Evolutionary conservation across 306 rosid genomes (phyloP).

Genomic region (Pterocarpus santalinus): DNA sequence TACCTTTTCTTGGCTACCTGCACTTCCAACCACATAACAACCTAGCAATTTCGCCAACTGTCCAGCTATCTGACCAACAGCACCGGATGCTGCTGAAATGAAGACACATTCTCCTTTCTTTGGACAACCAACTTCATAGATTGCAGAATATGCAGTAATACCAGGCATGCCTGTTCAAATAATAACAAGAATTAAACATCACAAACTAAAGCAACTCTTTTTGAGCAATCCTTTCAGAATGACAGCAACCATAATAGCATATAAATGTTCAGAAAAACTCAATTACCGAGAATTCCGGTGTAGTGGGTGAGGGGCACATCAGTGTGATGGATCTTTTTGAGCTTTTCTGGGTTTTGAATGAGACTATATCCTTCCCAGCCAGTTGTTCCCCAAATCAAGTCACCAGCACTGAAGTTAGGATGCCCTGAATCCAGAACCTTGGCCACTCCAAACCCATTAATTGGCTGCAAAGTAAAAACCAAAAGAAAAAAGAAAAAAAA

Average conservation of each 20-base stretch:
- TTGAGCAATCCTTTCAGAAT: background rate
- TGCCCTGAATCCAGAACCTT: constrained; percentile 68
- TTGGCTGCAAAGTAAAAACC: constrained; percentile 44
- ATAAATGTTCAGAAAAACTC: background rate
- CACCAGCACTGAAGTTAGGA: constrained; percentile 61
- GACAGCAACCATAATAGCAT: background rate
- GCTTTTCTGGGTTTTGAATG: constrained; percentile 41
- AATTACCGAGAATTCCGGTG: constrained; percentile 74
- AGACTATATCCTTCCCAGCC: constrained; percentile 75
- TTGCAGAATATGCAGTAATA: constrained; percentile 45
- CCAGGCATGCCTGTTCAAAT: constrained; percentile 52
- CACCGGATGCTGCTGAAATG: constrained; percentile 52
- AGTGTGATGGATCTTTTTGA: constrained; percentile 61
- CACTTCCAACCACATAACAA: constrained; percentile 54
- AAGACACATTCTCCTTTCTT: constrained; percentile 48
- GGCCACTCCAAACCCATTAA: constrained; percentile 57
- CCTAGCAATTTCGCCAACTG: constrained; percentile 48
- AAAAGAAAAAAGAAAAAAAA: background rate
- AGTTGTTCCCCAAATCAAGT: constrained; percentile 69
- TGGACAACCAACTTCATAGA: constrained; percentile 34
- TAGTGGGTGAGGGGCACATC: constrained; percentile 75
- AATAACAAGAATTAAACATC: background rate
- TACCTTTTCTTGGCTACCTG: constrained; percentile 49
- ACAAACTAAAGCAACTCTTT: too few relatives aligned
- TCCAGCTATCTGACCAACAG: constrained; percentile 53